phyloP scores from a whole-genome alignment of 2,329 filamentous ascomycete species.

The Sclerotiophoma versabilis region DNA sequence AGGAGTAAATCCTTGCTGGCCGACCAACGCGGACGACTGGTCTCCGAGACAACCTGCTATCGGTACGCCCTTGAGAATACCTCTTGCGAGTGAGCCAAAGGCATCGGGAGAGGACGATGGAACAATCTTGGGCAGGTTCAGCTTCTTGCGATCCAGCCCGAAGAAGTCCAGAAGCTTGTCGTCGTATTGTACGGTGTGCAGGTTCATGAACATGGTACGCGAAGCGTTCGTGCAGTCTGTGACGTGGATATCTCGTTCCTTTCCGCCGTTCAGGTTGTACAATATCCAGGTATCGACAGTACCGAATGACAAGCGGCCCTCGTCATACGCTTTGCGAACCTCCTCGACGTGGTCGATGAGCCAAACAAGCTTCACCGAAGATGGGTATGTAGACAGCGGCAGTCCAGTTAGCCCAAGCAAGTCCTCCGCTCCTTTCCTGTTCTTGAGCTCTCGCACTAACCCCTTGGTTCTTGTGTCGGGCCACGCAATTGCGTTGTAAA shows the following conservation, averaged over 20 bases:
- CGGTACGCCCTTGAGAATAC: conserved; percentile 70
- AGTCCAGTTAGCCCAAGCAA: conserved; percentile 77
- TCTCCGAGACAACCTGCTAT: conserved; percentile 89
- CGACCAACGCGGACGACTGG: conserved; percentile 84
- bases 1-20: conserved; percentile 82
- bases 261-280: conserved; percentile 80
- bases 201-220: conserved; percentile 85
- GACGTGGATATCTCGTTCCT: conserved; percentile 72
- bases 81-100: conserved; percentile 72
- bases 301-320: conserved; percentile 78
- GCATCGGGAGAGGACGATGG: conserved; percentile 77
- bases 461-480: conserved; percentile 81
- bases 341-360: conserved; percentile 74
- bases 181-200: conserved; percentile 77
- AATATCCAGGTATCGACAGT: conserved; percentile 90
- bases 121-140: conserved; percentile 82
- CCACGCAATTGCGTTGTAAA: conserved; percentile 87
- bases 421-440: conserved; percentile 69
- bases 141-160: conserved; percentile 73
- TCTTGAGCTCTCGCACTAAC: conserved; percentile 79
- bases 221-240: conserved; percentile 90
- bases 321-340: conserved; percentile 78
- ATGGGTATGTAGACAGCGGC: conserved; percentile 87
- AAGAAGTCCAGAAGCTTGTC: conserved; percentile 80
- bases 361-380: conserved; percentile 85